Percentiles rank a stretch among this genome's conserved stretches.
These are phyloP conservation scores for Fusarium praegraminearum DNA, from an alignment of 2,329 filamentous ascomycete genomes.

Conservation along the genomic window DNA sequence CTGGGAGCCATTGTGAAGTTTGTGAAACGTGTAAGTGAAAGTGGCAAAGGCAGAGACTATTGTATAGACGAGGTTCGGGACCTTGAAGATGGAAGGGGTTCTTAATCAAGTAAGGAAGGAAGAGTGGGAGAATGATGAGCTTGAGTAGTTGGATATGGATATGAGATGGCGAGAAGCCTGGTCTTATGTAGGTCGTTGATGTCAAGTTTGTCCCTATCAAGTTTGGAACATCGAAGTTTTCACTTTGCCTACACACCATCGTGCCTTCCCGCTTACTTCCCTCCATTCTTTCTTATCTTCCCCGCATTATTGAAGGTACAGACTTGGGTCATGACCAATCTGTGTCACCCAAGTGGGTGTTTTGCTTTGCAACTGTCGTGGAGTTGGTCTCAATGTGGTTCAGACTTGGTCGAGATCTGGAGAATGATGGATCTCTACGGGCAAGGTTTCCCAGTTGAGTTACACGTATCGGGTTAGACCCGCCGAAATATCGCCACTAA, in stretches of 20 bases:
- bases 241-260: slow-evolving; percentile 11
- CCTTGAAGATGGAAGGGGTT: slow-evolving; percentile 1
- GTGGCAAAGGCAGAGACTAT: neutral
- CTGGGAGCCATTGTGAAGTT: slow-evolving; percentile 45
- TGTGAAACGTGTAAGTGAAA: slow-evolving; percentile 31
- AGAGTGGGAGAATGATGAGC: slow-evolving; percentile 28
- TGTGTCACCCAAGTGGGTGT: slow-evolving; percentile 37
- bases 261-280: slow-evolving; percentile 15
- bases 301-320: slow-evolving; percentile 34
- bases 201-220: slow-evolving; percentile 4
- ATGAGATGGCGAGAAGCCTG: slow-evolving; percentile 8
- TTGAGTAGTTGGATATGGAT: slow-evolving; percentile 10
- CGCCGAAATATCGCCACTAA: slow-evolving; percentile 29
- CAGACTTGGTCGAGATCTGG: slow-evolving; percentile 41
- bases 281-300: slow-evolving; percentile 19
- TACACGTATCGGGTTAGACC: slow-evolving; percentile 34
- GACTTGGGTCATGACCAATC: slow-evolving; percentile 40
- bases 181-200: slow-evolving; percentile 34
- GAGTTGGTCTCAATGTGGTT: slow-evolving; percentile 32
- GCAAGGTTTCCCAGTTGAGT: slow-evolving; percentile 41
- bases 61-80: neutral
- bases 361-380: slow-evolving; percentile 35
- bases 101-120: neutral
- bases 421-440: slow-evolving; percentile 35
- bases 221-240: slow-evolving; percentile 8